Conservation (phyloP, 2,329 filamentous ascomycete species). For the Aspergillus tamarii region DNA sequence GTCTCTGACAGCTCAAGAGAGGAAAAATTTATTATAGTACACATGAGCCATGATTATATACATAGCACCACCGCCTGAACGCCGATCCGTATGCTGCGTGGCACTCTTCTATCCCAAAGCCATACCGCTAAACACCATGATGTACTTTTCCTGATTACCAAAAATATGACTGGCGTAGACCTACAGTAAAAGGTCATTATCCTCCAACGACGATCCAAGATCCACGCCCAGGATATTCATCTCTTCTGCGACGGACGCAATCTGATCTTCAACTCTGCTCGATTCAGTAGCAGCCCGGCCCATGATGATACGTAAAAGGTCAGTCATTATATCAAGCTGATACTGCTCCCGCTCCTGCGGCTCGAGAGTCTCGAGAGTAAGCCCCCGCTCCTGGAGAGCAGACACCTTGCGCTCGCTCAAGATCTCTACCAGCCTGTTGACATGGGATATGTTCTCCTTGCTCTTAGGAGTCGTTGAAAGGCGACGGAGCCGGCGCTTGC, state of each 20-base stretch:
- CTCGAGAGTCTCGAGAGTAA: conserved; percentile 40
- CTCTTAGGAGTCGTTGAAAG: conserved; percentile 45
- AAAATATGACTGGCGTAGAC: neutral
- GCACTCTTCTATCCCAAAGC: neutral
- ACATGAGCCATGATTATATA: conserved; percentile 1
- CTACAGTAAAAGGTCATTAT: conserved; percentile 30
- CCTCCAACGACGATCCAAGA: conserved; percentile 34
- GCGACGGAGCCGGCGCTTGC: conserved; percentile 44
- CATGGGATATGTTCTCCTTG: conserved; percentile 48
- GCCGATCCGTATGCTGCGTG: neutral
- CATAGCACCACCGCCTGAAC: neutral
- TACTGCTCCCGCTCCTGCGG: conserved; percentile 42
- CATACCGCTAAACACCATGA: neutral
- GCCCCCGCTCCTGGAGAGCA: conserved; percentile 34
- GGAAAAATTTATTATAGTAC: neutral
- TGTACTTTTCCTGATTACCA: neutral
- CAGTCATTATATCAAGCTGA: conserved; percentile 47
- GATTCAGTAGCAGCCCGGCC: conserved; percentile 34
- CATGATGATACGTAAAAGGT: conserved; percentile 46
- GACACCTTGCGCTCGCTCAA: conserved; percentile 45
- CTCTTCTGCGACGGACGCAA: conserved; percentile 39
- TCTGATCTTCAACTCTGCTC: conserved; percentile 36
- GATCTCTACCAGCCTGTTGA: conserved; percentile 49
- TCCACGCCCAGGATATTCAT: conserved; percentile 41
- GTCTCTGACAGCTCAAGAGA: neutral